Evolutionary conservation across 805 yeast species (phyloP).

Genomic region (Barnettozyma siamensis): DNA sequence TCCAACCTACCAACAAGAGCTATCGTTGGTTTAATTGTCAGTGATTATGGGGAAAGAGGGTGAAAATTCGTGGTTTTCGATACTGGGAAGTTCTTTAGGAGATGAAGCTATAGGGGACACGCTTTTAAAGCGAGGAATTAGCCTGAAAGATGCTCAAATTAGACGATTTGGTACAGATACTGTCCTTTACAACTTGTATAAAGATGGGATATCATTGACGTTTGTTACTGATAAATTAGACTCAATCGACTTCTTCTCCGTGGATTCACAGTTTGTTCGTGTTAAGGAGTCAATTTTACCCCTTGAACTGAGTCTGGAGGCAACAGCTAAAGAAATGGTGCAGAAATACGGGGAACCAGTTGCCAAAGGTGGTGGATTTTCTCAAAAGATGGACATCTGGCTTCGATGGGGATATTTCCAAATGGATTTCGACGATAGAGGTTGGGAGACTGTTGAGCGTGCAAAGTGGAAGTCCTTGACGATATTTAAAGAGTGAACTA

Average conservation of each 20-base stretch:
- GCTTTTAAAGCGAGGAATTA: neutral
- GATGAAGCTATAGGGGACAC: neutral
- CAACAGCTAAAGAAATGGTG: conserved; percentile 28
- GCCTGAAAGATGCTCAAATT: neutral
- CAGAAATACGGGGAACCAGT: conserved; percentile 33
- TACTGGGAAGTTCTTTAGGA: neutral
- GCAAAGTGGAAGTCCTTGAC: conserved; percentile 28
- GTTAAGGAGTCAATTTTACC: conserved; percentile 17
- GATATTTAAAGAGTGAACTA: conserved; percentile 1
- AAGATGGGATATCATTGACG: conserved; percentile 21
- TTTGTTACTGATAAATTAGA: conserved; percentile 21
- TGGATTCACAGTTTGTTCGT: conserved; percentile 16
- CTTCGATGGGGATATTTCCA: conserved; percentile 32
- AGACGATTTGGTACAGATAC: conserved; percentile 5
- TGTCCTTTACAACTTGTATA: conserved; percentile 19
- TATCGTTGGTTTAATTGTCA: no score
- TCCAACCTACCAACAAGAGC: no score
- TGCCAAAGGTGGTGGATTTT: conserved; percentile 37
- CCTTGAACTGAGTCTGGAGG: conserved; percentile 11
- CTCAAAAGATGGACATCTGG: conserved; percentile 33
- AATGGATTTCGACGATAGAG: conserved; percentile 29
- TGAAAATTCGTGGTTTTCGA: neutral
- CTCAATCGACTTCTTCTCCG: conserved; percentile 30
- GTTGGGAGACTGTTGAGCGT: conserved; percentile 31
- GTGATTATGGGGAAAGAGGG: neutral